These are phyloP conservation scores for Discostella pseudostelligera DNA, from an alignment of 108 stramenopile species.

Conservation along the genomic window DNA sequence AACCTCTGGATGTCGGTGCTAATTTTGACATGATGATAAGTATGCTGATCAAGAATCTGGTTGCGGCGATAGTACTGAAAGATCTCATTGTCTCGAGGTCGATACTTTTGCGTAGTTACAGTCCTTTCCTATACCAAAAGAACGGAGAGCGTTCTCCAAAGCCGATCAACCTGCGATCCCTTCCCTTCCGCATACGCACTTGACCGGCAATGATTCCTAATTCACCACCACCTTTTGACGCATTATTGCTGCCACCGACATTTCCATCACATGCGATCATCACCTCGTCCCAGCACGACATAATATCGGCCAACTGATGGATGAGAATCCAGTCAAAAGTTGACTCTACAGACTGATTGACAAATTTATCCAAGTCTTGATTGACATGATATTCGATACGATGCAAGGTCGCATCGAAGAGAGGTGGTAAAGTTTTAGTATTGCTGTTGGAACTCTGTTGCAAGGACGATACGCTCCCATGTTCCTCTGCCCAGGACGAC, in stretches of 20 bases:
- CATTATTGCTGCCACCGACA: constrained; percentile 1
- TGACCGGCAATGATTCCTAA: not conserved
- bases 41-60: no score
- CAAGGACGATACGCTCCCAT: constrained; percentile 26
- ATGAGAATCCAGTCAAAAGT: constrained; percentile 75
- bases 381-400: constrained; percentile 58
- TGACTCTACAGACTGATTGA: constrained; percentile 45
- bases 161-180: constrained; percentile 33
- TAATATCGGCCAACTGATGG: constrained; percentile 56
- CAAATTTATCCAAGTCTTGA: constrained; percentile 49
- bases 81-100: not conserved
- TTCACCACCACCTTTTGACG: constrained; percentile 2
- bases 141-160: constrained; percentile 45
- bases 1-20: no score
- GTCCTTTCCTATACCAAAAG: constrained; percentile 36
- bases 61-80: no score
- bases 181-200: constrained; percentile 38
- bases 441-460: constrained; percentile 8
- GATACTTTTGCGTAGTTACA: not conserved
- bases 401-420: constrained; percentile 50
- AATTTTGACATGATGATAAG: no score
- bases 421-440: constrained; percentile 13
- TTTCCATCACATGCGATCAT: constrained; percentile 33
- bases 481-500: constrained; percentile 24
- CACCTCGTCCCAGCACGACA: constrained; percentile 53